Evolutionary conservation across 306 rosid species (phyloP).

Genomic region (Betula pendula): DNA sequence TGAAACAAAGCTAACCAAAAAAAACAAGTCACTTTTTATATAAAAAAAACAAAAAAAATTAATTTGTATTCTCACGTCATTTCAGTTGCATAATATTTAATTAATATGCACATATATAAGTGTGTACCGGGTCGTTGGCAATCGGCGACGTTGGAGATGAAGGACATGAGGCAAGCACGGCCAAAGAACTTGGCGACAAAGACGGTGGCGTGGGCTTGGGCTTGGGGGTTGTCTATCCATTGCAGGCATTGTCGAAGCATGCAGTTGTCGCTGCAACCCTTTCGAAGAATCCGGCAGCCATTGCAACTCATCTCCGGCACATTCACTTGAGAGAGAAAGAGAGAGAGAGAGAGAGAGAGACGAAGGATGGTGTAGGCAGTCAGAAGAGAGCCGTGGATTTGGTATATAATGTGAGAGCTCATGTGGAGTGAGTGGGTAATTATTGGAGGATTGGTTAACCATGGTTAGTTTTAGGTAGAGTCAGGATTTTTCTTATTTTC

Average conservation of each 20-base stretch:
- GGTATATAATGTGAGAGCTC: not conserved
- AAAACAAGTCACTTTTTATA: too few relatives aligned
- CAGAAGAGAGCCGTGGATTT: not conserved
- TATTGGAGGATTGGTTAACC: constrained; percentile 1
- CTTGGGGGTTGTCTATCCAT: constrained; percentile 54
- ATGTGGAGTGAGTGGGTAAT: not conserved
- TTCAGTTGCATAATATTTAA: too few relatives aligned
- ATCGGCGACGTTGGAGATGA: constrained; percentile 54
- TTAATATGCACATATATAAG: too few relatives aligned
- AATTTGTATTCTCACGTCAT: too few relatives aligned
- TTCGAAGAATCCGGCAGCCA: constrained; percentile 73
- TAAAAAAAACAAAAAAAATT: too few relatives aligned
- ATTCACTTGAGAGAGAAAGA: not conserved
- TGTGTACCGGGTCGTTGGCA: constrained; percentile 35
- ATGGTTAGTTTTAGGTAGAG: not conserved
- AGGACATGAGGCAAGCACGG: constrained; percentile 78
- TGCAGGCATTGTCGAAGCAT: constrained; percentile 53
- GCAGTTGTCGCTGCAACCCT: constrained; percentile 70
- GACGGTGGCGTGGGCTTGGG: constrained; percentile 65
- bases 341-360: not conserved
- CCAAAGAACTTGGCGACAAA: constrained; percentile 79
- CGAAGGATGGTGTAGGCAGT: not conserved
- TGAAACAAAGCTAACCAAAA: constrained; percentile 62
- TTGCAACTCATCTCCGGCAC: constrained; percentile 60
- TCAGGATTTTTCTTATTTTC: not conserved